These are phyloP conservation scores for Erythrophleum fordii DNA, from an alignment of 306 rosid genomes.

Conservation along the genomic window DNA sequence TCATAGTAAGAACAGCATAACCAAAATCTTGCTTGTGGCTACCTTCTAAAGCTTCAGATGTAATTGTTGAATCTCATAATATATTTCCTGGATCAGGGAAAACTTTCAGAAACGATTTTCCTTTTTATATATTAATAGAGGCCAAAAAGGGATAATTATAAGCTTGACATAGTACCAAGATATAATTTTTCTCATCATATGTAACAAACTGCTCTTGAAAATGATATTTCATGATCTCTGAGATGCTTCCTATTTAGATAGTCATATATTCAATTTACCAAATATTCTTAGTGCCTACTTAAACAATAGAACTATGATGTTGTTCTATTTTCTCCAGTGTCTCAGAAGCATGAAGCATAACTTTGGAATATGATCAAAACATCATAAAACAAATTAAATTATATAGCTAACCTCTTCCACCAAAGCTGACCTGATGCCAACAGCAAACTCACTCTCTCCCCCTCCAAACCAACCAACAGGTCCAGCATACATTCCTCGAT, in stretches of 20 bases:
- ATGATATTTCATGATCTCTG: constrained; percentile 4
- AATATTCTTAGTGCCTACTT: constrained; percentile 10
- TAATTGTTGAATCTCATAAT: neutral
- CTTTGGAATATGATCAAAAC: constrained; percentile 26
- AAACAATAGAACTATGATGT: neutral
- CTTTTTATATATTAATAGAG: neutral
- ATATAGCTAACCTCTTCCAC: constrained; percentile 74
- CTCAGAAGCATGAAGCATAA: constrained; percentile 9
- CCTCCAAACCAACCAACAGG: constrained; percentile 99
- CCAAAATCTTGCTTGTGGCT: constrained; percentile 3
- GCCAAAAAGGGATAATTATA: neutral
- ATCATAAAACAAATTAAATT: neutral
- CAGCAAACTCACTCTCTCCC: constrained; percentile 97
- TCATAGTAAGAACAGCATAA: constrained; percentile 3
- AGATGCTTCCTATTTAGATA: neutral
- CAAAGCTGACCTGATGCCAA: constrained; percentile 93
- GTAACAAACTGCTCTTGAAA: neutral
- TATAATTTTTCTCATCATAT: neutral
- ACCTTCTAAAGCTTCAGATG: neutral
- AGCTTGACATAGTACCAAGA: constrained; percentile 2
- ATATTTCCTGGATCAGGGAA: neutral
- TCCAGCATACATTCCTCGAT: constrained; percentile 98
- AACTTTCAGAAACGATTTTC: neutral
- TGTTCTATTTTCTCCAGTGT: neutral
- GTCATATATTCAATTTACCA: neutral